Percentiles rank a stretch among this genome's conserved stretches.
phyloP scores from a whole-genome alignment of 305 asterid genomes.

The Rubia peregrina region DNA sequence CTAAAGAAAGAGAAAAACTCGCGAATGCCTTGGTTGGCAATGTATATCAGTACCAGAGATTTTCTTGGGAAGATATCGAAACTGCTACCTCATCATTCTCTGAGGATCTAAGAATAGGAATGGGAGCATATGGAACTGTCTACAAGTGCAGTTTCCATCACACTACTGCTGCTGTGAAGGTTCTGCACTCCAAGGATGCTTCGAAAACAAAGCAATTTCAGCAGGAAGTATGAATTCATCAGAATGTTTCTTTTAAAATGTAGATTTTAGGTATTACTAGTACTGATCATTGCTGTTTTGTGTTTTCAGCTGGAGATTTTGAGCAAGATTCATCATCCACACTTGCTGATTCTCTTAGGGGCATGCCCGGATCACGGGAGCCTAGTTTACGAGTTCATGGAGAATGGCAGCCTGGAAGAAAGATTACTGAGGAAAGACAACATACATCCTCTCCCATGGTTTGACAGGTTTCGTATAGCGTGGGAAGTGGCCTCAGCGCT shows the following conservation, averaged over 20 bases:
- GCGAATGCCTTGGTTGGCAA: constrained; percentile 51
- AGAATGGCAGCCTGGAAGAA: constrained; percentile 81
- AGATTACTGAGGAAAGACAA: constrained; percentile 41
- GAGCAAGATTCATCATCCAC: constrained; percentile 78
- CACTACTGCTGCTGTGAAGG: constrained; percentile 75
- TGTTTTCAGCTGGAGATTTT: constrained; percentile 59
- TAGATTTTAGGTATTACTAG: neutral
- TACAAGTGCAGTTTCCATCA: constrained; percentile 76
- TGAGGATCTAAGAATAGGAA: constrained; percentile 66
- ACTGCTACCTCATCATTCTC: constrained; percentile 66
- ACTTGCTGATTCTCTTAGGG: constrained; percentile 80
- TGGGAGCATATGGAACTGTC: constrained; percentile 80
- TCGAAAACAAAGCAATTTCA: constrained; percentile 57
- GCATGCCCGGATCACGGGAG: constrained; percentile 71
- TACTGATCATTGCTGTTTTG: constrained; percentile 14
- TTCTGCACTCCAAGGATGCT: constrained; percentile 64
- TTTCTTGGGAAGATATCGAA: constrained; percentile 72
- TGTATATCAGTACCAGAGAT: constrained; percentile 46
- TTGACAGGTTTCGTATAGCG: constrained; percentile 65
- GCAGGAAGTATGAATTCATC: constrained; percentile 61
- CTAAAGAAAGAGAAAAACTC: constrained; percentile 62
- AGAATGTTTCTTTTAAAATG: neutral
- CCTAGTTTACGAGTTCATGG: constrained; percentile 90
- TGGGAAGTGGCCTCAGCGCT: constrained; percentile 97
- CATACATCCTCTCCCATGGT: constrained; percentile 65